Conservation (phyloP, 2,329 filamentous ascomycete species). For the Periconia sp. region DNA sequence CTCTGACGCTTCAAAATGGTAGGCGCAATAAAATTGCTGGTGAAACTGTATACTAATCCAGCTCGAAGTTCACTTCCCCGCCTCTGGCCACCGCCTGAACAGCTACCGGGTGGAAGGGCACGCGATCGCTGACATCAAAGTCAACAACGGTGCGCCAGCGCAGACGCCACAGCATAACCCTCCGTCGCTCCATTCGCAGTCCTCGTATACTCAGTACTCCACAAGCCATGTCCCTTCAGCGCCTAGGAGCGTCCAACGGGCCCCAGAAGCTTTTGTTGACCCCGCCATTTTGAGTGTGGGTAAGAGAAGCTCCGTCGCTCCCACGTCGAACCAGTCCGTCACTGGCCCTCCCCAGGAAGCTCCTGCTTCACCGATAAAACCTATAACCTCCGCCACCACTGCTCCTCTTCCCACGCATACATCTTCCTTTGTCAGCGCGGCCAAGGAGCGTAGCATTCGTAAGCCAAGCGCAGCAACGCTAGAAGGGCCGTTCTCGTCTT, state of each 20-base stretch:
- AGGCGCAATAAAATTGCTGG: slow-evolving; percentile 39
- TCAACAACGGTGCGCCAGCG: slow-evolving; percentile 44
- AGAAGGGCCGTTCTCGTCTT: slow-evolving; percentile 47
- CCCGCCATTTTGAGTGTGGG: slow-evolving; percentile 79
- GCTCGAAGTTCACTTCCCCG: slow-evolving; percentile 58
- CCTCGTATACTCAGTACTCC: slow-evolving; percentile 28
- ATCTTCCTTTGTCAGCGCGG: slow-evolving; percentile 45
- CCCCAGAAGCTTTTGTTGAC: slow-evolving; percentile 68
- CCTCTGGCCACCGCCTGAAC: slow-evolving; percentile 59
- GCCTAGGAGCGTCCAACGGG: slow-evolving; percentile 14
- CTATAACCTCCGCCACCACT: slow-evolving; percentile 40
- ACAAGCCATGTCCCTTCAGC: slow-evolving; percentile 18
- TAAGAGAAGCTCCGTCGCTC: slow-evolving; percentile 40
- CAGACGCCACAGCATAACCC: slow-evolving; percentile 15
- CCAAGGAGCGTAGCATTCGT: slow-evolving; percentile 34
- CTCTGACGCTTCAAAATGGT: slow-evolving; percentile 76
- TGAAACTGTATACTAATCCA: slow-evolving; percentile 5
- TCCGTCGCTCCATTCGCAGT: slow-evolving; percentile 18
- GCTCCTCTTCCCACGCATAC: slow-evolving; percentile 43
- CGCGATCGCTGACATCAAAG: slow-evolving; percentile 65
- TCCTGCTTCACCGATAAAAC: slow-evolving; percentile 53
- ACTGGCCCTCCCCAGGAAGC: slow-evolving; percentile 41
- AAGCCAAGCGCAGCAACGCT: slow-evolving; percentile 48
- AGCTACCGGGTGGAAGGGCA: slow-evolving; percentile 63
- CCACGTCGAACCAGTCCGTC: slow-evolving; percentile 22